Conservation (phyloP, 768 basidiomycete genomes). For the Tubosaeta sp. region DNA sequence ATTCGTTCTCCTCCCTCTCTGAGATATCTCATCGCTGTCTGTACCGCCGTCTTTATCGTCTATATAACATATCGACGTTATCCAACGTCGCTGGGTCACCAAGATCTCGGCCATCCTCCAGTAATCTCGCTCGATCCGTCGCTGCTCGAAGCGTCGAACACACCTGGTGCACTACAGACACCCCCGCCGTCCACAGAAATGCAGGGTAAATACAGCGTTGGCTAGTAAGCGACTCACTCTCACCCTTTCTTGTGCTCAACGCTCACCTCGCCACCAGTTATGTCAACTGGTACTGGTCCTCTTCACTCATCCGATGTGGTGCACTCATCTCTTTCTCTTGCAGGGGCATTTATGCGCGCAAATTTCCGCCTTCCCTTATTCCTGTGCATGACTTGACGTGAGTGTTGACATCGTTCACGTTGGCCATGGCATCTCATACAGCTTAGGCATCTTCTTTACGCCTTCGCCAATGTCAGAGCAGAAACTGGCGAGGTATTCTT, state of each 20-base stretch:
- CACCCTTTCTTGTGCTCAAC: slow-evolving; percentile 4
- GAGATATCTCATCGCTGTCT: slow-evolving; percentile 35
- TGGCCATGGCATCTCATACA: slow-evolving; percentile 4
- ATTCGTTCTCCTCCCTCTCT: slow-evolving; percentile 24
- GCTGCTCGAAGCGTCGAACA: slow-evolving; percentile 1
- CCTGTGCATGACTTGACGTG: slow-evolving; percentile 85
- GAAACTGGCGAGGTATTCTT: slow-evolving; percentile 84
- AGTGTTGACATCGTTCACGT: slow-evolving; percentile 22
- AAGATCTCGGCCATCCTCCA: slow-evolving; percentile 13
- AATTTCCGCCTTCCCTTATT: slow-evolving; percentile 82
- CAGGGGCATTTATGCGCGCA: slow-evolving; percentile 94
- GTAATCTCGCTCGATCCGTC: slow-evolving; percentile 8
- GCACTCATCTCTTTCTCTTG: slow-evolving; percentile 5
- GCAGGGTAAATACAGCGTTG: slow-evolving; percentile 68
- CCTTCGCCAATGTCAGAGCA: slow-evolving; percentile 84
- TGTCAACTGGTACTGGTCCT: slow-evolving; percentile 60
- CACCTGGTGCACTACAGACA: slow-evolving; percentile 8
- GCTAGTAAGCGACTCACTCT: slow-evolving; percentile 57
- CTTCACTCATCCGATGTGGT: background rate
- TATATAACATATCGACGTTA: slow-evolving; percentile 43
- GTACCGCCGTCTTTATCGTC: slow-evolving; percentile 35
- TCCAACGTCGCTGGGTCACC: slow-evolving; percentile 12
- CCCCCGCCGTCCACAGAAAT: slow-evolving; percentile 32
- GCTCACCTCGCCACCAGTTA: slow-evolving; percentile 42
- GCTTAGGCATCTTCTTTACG: slow-evolving; percentile 80